These are phyloP conservation scores for Auriscalpium microsporum DNA, from an alignment of 768 basidiomycete species.

Conservation along the genomic window DNA sequence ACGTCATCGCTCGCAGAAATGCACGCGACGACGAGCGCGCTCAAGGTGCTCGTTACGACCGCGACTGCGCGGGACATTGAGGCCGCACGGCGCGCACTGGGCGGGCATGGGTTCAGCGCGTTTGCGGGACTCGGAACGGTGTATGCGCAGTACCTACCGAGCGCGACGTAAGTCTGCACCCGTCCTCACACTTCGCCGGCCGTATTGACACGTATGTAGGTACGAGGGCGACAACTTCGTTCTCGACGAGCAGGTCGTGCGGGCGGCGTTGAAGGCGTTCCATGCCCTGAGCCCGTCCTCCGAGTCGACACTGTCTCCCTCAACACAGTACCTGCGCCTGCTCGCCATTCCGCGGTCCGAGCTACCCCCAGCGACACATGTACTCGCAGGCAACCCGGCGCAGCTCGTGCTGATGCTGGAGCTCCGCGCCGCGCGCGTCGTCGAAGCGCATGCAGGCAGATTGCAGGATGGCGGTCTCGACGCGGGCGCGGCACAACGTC, in stretches of 20 bases:
- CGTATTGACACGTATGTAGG: constrained; percentile 23
- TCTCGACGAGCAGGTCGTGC: constrained; percentile 65
- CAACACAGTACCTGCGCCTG: constrained; percentile 48
- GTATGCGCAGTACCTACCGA: constrained; percentile 59
- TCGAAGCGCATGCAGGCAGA: constrained; percentile 31
- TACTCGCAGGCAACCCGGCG: constrained; percentile 31
- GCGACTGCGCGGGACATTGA: constrained; percentile 52
- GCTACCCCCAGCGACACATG: background rate
- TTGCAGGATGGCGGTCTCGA: constrained; percentile 34
- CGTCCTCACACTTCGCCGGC: background rate
- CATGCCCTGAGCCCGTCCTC: constrained; percentile 21
- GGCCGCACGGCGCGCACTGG: constrained; percentile 59
- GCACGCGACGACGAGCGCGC: constrained; percentile 60
- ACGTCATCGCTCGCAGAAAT: constrained; percentile 59
- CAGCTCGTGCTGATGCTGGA: constrained; percentile 45
- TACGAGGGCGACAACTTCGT: constrained; percentile 79
- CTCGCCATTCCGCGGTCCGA: constrained; percentile 20
- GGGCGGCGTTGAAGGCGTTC: constrained; percentile 59
- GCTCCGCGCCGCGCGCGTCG: constrained; percentile 55
- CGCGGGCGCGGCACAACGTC: constrained; percentile 46
- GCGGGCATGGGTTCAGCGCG: constrained; percentile 69
- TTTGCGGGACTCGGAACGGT: constrained; percentile 58
- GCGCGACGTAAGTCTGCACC: constrained; percentile 42
- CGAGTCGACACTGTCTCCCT: constrained; percentile 32
- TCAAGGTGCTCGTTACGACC: constrained; percentile 54